A percentile compares a stretch with the other conserved stretches of the same genome.
Evolutionary conservation across 2,329 filamentous ascomycete genomes (phyloP).

Genomic region (Emmonsiellopsis sp.): DNA sequence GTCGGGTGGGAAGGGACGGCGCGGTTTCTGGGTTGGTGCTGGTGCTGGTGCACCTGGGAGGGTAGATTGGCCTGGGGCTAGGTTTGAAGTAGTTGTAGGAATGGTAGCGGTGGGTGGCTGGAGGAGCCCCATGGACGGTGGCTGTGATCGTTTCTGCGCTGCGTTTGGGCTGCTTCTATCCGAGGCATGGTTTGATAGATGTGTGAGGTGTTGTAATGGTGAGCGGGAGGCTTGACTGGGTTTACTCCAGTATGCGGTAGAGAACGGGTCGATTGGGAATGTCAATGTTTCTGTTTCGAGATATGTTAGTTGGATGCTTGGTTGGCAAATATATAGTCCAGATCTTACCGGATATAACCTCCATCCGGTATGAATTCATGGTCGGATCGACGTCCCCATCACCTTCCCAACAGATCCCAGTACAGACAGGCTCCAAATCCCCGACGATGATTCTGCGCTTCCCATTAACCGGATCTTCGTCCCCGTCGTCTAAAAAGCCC

Average conservation of each 20-base stretch:
- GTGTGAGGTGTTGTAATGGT: slow-evolving; percentile 9
- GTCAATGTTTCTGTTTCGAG: slow-evolving; percentile 30
- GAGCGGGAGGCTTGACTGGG: slow-evolving; percentile 19
- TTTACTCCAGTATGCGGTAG: slow-evolving; percentile 64
- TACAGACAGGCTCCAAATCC: slow-evolving; percentile 66
- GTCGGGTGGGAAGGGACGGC: slow-evolving; percentile 47
- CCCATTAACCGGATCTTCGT: slow-evolving; percentile 51
- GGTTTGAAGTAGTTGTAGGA: neutral
- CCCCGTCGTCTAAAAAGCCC: slow-evolving; percentile 80
- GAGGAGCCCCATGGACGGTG: slow-evolving; percentile 9
- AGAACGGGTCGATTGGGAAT: slow-evolving; percentile 75
- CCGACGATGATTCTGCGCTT: slow-evolving; percentile 52
- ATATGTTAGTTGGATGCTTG: slow-evolving; percentile 6
- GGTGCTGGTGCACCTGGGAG: neutral
- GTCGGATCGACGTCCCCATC: slow-evolving; percentile 38
- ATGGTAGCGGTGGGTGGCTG: slow-evolving; percentile 14
- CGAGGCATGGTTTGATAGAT: slow-evolving; percentile 13
- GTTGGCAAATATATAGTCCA: slow-evolving; percentile 5
- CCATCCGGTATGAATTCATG: slow-evolving; percentile 59
- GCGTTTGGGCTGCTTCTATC: slow-evolving; percentile 1
- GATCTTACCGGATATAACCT: slow-evolving; percentile 60
- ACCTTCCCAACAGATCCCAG: slow-evolving; percentile 78
- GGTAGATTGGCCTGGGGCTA: neutral
- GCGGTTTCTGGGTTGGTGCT: slow-evolving; percentile 10
- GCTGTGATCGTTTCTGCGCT: neutral